Evolutionary conservation across 2,329 filamentous ascomycete genomes (phyloP).

Genomic region (Aspergillus fructus): DNA sequence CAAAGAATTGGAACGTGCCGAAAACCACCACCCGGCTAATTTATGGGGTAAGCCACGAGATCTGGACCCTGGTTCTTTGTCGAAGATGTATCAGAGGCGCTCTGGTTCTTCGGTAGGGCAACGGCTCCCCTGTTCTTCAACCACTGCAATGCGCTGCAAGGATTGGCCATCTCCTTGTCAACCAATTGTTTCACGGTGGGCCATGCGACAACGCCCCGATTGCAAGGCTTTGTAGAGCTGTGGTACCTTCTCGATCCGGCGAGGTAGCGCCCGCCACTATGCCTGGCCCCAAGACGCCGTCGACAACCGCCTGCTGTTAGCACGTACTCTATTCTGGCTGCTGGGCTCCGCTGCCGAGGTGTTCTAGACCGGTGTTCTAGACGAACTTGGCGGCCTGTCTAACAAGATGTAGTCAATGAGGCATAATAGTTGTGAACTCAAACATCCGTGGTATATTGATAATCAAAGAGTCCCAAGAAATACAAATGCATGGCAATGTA

Average conservation of each 20-base stretch:
- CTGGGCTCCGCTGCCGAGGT: not conserved
- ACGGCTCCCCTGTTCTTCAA: not conserved
- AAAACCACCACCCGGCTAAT: not conserved
- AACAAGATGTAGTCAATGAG: not conserved
- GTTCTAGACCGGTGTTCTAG: constrained; percentile 5
- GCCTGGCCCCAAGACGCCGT: not conserved
- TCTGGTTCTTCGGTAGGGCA: not conserved
- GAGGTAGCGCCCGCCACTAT: not conserved
- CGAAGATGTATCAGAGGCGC: not conserved
- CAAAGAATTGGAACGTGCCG: not conserved
- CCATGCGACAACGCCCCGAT: not conserved
- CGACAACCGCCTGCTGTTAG: constrained; percentile 4
- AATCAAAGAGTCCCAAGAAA: constrained; percentile 10
- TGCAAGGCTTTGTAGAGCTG: not conserved
- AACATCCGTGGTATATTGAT: constrained; percentile 12
- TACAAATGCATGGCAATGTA: constrained; percentile 9
- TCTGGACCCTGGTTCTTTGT: not conserved
- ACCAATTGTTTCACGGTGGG: not conserved
- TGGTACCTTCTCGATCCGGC: not conserved
- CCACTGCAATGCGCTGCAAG: not conserved
- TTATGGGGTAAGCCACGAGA: not conserved
- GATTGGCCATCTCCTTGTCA: not conserved
- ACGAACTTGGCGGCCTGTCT: not conserved
- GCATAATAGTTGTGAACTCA: not conserved
- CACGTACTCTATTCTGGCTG: constrained; percentile 4